Conservation (phyloP, 345 rosid species). For the Boechera stricta region DNA sequence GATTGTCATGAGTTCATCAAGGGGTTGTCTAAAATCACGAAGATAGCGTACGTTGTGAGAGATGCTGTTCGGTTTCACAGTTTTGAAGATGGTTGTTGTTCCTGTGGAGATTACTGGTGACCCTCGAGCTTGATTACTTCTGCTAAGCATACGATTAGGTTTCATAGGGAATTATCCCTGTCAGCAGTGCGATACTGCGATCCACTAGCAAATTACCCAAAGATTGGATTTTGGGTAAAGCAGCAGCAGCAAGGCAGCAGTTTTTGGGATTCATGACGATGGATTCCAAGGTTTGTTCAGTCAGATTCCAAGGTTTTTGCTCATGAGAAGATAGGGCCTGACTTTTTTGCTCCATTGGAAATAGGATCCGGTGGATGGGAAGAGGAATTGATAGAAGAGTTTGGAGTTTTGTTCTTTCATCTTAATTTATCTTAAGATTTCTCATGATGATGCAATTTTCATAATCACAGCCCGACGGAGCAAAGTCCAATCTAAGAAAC, state of each 20-base stretch:
- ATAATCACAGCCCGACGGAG: slow-evolving; percentile 64
- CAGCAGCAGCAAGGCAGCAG: not conserved
- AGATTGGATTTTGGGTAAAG: not conserved
- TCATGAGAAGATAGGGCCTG: not conserved
- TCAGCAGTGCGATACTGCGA: not conserved
- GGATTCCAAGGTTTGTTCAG: not conserved
- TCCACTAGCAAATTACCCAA: not conserved
- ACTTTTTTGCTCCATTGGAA: not conserved
- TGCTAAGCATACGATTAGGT: not conserved
- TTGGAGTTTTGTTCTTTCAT: not conserved
- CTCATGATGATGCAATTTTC: slow-evolving; percentile 61
- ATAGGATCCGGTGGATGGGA: too few species aligned
- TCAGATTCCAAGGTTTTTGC: not conserved
- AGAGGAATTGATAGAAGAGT: not conserved
- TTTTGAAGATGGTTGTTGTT: slow-evolving; percentile 69
- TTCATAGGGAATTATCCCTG: not conserved
- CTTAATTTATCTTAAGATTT: slow-evolving; percentile 55
- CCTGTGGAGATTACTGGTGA: slow-evolving; percentile 77
- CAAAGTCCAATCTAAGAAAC: slow-evolving; percentile 44
- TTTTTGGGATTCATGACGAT: not conserved
- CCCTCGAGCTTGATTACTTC: slow-evolving; percentile 6
- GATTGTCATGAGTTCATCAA: slow-evolving; percentile 87
- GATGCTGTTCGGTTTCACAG: slow-evolving; percentile 86
- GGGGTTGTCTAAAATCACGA: slow-evolving; percentile 65
- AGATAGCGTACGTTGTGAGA: slow-evolving; percentile 63